Conservation (phyloP, 2,329 filamentous ascomycete species). For the Colletotrichum musicola region DNA sequence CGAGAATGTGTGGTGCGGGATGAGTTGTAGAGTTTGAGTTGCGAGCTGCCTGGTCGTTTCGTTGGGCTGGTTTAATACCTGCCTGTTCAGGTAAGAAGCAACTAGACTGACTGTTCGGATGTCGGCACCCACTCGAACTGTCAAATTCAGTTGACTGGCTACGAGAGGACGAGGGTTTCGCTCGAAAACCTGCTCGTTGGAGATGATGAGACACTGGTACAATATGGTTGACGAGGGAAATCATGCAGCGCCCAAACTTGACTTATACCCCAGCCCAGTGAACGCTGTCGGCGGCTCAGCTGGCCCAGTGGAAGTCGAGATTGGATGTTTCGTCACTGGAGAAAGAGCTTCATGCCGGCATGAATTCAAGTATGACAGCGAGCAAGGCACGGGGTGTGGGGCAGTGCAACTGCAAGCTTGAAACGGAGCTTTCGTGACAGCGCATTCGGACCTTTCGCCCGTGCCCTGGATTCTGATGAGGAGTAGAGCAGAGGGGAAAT, state of each 20-base stretch:
- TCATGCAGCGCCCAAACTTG: neutral
- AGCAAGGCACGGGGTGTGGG: slow-evolving; percentile 26
- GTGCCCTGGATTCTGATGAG: slow-evolving; percentile 21
- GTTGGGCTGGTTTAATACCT: slow-evolving; percentile 1
- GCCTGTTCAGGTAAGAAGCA: neutral
- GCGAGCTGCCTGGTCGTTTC: neutral
- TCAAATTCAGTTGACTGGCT: slow-evolving; percentile 5
- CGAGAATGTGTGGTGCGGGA: neutral
- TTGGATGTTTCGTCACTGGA: slow-evolving; percentile 5
- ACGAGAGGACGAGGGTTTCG: slow-evolving; percentile 5
- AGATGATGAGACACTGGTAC: neutral
- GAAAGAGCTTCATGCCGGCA: slow-evolving; percentile 22
- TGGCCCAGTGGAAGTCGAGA: neutral
- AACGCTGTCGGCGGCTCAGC: slow-evolving; percentile 10
- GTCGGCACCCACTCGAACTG: slow-evolving; percentile 10
- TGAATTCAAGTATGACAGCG: slow-evolving; percentile 26
- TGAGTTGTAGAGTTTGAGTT: neutral
- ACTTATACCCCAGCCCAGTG: slow-evolving; percentile 6
- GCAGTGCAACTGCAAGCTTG: slow-evolving; percentile 36
- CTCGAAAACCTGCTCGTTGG: slow-evolving; percentile 6
- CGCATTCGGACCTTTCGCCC: slow-evolving; percentile 30
- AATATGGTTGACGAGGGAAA: neutral
- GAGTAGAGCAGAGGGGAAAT: neutral
- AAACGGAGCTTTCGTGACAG: slow-evolving; percentile 34
- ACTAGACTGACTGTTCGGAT: slow-evolving; percentile 1